These are phyloP conservation scores for Penicillium sp. DNA, from an alignment of 2,329 filamentous ascomycete species.

Conservation along the genomic window DNA sequence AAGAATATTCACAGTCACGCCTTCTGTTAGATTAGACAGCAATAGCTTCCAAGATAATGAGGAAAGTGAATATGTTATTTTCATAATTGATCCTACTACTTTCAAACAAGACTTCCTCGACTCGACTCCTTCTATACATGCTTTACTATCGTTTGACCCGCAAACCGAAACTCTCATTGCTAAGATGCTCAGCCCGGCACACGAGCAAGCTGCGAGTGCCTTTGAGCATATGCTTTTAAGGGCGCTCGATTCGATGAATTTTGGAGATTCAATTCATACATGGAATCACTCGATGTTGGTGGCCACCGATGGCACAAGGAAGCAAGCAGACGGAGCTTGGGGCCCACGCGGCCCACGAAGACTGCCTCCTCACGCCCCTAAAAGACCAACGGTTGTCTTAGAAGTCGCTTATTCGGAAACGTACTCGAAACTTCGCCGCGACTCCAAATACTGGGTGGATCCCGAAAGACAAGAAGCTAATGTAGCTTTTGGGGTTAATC, in stretches of 20 bases:
- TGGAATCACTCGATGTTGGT: slow-evolving; percentile 1
- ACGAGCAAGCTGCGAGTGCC: not conserved
- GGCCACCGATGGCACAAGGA: slow-evolving; percentile 1
- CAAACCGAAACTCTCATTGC: not conserved
- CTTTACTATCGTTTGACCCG: not conserved
- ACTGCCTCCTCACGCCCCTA: slow-evolving; percentile 1
- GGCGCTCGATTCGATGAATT: no score
- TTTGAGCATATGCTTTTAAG: no score
- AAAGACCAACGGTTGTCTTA: slow-evolving; percentile 3
- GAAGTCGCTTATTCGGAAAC: slow-evolving; percentile 1
- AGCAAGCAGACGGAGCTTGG: slow-evolving; percentile 8
- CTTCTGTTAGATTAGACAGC: no score
- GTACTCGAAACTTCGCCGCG: not conserved
- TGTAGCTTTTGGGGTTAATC: not conserved
- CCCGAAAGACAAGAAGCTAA: slow-evolving; percentile 3
- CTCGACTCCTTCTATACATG: not conserved
- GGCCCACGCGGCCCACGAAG: slow-evolving; percentile 6
- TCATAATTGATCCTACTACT: slow-evolving; percentile 1
- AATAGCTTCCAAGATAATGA: not conserved
- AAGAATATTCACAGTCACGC: no score
- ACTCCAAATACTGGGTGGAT: slow-evolving; percentile 1
- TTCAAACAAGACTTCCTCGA: slow-evolving; percentile 1
- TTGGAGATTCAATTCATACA: not conserved
- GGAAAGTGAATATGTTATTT: slow-evolving; percentile 5
- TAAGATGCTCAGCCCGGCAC: not conserved